Percentiles rank a stretch among this genome's conserved stretches.
Conservation (phyloP, 2,329 filamentous ascomycete genomes). For the Trematosphaeria pertusa region DNA sequence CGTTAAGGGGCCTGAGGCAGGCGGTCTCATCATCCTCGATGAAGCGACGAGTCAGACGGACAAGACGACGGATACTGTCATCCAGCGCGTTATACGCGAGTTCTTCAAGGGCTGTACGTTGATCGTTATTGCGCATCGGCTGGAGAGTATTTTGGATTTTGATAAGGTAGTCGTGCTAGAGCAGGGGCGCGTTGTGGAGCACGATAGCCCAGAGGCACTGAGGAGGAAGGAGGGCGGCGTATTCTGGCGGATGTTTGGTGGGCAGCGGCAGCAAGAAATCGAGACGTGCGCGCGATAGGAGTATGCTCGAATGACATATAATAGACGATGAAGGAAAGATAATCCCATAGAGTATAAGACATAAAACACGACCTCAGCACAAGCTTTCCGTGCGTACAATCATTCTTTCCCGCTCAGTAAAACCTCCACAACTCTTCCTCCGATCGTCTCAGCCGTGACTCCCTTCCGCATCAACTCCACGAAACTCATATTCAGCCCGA, state of each 20-base stretch:
- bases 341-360: too few species aligned
- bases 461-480: too few species aligned
- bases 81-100: slow-evolving; percentile 61
- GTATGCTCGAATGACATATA: too few species aligned
- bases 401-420: too few species aligned
- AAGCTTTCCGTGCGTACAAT: too few species aligned
- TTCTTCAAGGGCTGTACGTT: slow-evolving; percentile 48
- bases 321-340: too few species aligned
- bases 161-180: slow-evolving; percentile 21
- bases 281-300: too few species aligned
- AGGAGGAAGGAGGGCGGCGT: not conserved
- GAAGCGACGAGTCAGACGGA: slow-evolving; percentile 53
- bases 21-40: slow-evolving; percentile 19
- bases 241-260: not conserved
- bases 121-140: slow-evolving; percentile 17
- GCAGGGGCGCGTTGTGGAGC: slow-evolving; percentile 18
- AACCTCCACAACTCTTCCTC: too few species aligned
- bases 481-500: too few species aligned
- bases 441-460: too few species aligned
- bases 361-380: too few species aligned
- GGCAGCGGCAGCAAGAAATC: not conserved
- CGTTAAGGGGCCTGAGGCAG: not conserved
- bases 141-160: slow-evolving; percentile 20
- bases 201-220: slow-evolving; percentile 1
- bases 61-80: slow-evolving; percentile 60